Evolutionary conservation across 2,329 filamentous ascomycete genomes (phyloP).

Genomic region (Zymoseptoria pseudotritici): DNA sequence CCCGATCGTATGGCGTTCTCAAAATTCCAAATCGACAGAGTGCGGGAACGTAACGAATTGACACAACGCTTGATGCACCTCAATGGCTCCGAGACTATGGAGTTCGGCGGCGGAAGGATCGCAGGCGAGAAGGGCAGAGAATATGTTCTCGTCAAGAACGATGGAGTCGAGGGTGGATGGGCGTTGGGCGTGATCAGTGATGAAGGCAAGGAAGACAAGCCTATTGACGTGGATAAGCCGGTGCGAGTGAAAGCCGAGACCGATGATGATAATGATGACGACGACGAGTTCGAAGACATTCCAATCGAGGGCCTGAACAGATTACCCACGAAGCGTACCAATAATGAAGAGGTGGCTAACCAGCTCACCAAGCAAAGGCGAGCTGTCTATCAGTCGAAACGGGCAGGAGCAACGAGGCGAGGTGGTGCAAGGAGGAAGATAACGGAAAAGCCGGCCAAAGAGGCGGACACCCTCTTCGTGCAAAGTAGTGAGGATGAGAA

Average conservation of each 20-base stretch:
- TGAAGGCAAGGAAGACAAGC: slow-evolving; percentile 72
- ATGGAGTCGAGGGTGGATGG: slow-evolving; percentile 91
- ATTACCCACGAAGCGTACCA: slow-evolving; percentile 55
- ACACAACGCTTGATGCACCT: slow-evolving; percentile 93
- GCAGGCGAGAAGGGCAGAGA: slow-evolving; percentile 83
- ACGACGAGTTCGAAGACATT: slow-evolving; percentile 82
- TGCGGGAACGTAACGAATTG: slow-evolving; percentile 84
- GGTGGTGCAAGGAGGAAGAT: slow-evolving; percentile 14
- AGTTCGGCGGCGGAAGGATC: slow-evolving; percentile 60
- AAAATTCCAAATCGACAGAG: slow-evolving; percentile 89
- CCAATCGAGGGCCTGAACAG: slow-evolving; percentile 85
- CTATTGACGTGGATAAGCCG: slow-evolving; percentile 79
- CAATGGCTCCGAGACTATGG: slow-evolving; percentile 69
- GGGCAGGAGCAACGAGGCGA: slow-evolving; percentile 19
- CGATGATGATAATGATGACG: slow-evolving; percentile 49
- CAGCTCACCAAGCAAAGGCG: slow-evolving; percentile 39
- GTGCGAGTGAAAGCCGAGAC: slow-evolving; percentile 43
- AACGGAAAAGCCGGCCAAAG: slow-evolving; percentile 15
- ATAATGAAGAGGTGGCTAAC: slow-evolving; percentile 16
- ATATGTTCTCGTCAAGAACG: slow-evolving; percentile 93
- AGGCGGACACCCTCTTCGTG: slow-evolving; percentile 52
- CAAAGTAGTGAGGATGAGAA: slow-evolving; percentile 31
- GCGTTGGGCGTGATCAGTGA: slow-evolving; percentile 89
- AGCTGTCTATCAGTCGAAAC: slow-evolving; percentile 41
- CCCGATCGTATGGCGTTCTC: slow-evolving; percentile 96